Evolutionary conservation across 2,329 filamentous ascomycete species (phyloP).

Genomic region (Pyrenophora tritici-repentis): DNA sequence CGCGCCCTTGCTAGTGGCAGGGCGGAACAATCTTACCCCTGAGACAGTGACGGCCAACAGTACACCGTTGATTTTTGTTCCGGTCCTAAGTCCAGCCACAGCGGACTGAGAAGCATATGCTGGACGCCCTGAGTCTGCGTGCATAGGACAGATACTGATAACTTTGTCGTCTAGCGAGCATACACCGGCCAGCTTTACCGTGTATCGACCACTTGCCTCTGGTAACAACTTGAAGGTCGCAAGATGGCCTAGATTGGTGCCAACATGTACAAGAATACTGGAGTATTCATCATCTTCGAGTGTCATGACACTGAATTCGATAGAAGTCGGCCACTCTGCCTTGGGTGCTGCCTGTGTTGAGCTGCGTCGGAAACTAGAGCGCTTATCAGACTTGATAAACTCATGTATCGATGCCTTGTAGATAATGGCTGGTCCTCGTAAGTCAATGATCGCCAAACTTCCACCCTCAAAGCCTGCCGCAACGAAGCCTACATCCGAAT

Average conservation of each 20-base stretch:
- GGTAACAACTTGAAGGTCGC: conserved; percentile 91
- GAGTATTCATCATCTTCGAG: conserved; percentile 94
- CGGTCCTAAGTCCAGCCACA: conserved; percentile 77
- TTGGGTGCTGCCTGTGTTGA: conserved; percentile 54
- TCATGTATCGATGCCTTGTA: conserved; percentile 74
- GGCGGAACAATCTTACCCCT: conserved; percentile 86
- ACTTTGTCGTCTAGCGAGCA: conserved; percentile 69
- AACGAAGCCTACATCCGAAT: conserved; percentile 93
- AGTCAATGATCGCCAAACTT: conserved; percentile 78
- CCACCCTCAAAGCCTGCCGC: conserved; percentile 85
- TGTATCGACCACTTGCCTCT: conserved; percentile 69
- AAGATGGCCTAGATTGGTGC: conserved; percentile 81
- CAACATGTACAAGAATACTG: conserved; percentile 89
- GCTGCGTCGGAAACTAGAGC: conserved; percentile 69
- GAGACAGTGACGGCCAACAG: conserved; percentile 75
- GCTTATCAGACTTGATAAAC: conserved; percentile 76
- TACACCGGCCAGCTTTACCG: conserved; percentile 72
- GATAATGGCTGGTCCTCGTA: conserved; percentile 85
- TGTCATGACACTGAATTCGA: conserved; percentile 90
- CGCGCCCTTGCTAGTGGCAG: conserved; percentile 83
- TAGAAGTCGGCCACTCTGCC: conserved; percentile 75
- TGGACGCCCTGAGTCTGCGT: conserved; percentile 74
- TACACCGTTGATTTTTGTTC: conserved; percentile 75
- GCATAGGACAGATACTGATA: conserved; percentile 78
- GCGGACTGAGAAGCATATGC: conserved; percentile 75